Base-by-base conservation (phyloP, 2,329 filamentous ascomycete species). In the Grosmannia serpens region DNA sequence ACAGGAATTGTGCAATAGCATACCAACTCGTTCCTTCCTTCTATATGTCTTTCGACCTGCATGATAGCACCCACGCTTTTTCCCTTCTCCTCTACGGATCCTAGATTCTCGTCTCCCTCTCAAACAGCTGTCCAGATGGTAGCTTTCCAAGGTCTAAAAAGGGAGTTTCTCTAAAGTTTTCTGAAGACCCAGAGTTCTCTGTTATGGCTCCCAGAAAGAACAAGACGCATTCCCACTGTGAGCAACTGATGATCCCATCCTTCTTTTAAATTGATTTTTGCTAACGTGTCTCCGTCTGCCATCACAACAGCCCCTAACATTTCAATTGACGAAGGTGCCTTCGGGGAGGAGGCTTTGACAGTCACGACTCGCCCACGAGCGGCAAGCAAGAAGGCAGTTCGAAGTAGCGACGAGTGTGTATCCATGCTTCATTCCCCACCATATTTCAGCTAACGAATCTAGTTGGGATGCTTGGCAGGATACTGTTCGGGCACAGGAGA, bases 381-480 rank as follows among this genome's bases (percentile, higher is more conserved):
- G 22, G n/a, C 29, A 17, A 27, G 33, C 4, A 54, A 29, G 10
- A 54, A 29, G 35, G 24, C 24, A 31, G 31, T 7, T 6, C 51
- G 33, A 38, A 20, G 50, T n/a, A 38, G 10, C 5, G 51, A 53
- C n/a, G 35, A 22, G 50, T 52, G 11, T n/a, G 50, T 52, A 29
- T 52, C 10, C 27, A 11, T 33, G 15, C 11, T 33, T 17, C 50
- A n/a, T 6, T 17, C 1, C 11, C 46, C 9, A 8, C 29, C 27
- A 9, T 13, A 35, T 9, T 20, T 5, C 35, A 33, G 24, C 58
- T 56, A 41, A 58, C 51, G 11, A 11, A 29, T 4, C 0, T 13
- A 58, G 59, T 22, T 62, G 62, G 59, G 35, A 57, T 24, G 17
- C 46, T 22, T 61, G 55, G 58, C 60, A 62, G 29, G 57, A 60